A percentile compares a stretch with the other conserved stretches of the same genome.
Evolutionary conservation across 148 eudicot species (phyloP).

Genomic region (Cornus controversa): DNA sequence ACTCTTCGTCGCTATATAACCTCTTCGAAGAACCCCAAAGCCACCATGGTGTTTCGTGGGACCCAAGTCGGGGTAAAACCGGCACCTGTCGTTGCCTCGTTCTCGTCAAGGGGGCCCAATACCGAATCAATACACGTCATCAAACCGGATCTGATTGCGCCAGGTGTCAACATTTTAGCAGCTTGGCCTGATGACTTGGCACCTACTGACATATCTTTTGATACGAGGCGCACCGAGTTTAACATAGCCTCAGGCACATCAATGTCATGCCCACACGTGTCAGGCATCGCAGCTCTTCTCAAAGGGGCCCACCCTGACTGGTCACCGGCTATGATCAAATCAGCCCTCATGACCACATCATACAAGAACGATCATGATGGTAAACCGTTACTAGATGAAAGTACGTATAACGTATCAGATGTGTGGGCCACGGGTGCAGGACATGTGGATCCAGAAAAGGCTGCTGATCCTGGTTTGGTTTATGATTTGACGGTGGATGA

Average conservation of each 20-base stretch:
- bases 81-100: slow-evolving; percentile 40
- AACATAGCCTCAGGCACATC: slow-evolving; percentile 41
- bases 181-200: slow-evolving; percentile 37
- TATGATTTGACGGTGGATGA: slow-evolving; percentile 14
- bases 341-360: slow-evolving; percentile 49
- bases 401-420: slow-evolving; percentile 12
- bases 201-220: slow-evolving; percentile 22
- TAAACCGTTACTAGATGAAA: slow-evolving; percentile 24
- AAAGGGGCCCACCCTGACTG: slow-evolving; percentile 50
- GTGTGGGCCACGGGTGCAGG: slow-evolving; percentile 23
- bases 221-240: slow-evolving; percentile 26
- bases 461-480: slow-evolving; percentile 27
- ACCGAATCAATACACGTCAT: slow-evolving; percentile 19
- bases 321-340: slow-evolving; percentile 42
- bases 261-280: slow-evolving; percentile 48
- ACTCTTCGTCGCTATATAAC: slow-evolving; percentile 18
- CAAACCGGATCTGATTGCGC: slow-evolving; percentile 46
- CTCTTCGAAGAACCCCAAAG: slow-evolving; percentile 18
- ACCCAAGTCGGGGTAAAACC: slow-evolving; percentile 32
- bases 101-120: slow-evolving; percentile 39
- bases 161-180: slow-evolving; percentile 44
- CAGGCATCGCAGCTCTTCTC: slow-evolving; percentile 37
- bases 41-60: slow-evolving; percentile 32
- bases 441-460: slow-evolving; percentile 22
- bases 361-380: slow-evolving; percentile 22